phyloP scores from a whole-genome alignment of 768 basidiomycete genomes.

The Lactarius deliciosus region DNA sequence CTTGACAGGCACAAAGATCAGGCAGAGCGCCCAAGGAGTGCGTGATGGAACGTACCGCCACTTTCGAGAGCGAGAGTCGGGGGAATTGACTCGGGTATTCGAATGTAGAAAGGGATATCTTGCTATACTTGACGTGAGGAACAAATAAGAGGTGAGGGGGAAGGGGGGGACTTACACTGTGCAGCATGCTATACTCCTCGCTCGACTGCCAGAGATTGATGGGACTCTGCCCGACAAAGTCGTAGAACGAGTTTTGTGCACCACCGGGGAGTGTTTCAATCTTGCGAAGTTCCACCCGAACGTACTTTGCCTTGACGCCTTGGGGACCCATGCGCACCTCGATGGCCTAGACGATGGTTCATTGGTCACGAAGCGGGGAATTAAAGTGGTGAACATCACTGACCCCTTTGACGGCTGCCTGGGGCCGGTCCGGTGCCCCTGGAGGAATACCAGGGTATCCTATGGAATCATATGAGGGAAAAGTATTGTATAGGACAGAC shows the following conservation, averaged over 20 bases:
- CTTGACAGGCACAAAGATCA: conserved; percentile 37
- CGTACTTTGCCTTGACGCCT: conserved; percentile 89
- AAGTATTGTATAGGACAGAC: not conserved
- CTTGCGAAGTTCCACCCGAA: conserved; percentile 88
- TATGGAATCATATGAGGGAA: conserved; percentile 33
- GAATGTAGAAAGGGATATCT: conserved; percentile 88
- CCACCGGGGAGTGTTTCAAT: conserved; percentile 80
- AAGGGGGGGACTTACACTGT: conserved; percentile 50
- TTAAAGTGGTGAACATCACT: conserved; percentile 33
- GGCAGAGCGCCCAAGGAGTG: not conserved
- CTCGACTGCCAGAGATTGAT: conserved; percentile 79
- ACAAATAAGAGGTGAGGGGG: conserved; percentile 2
- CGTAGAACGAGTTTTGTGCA: conserved; percentile 67
- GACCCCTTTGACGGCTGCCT: conserved; percentile 85
- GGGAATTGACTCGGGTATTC: conserved; percentile 90
- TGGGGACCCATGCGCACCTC: conserved; percentile 76
- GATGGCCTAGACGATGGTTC: conserved; percentile 57
- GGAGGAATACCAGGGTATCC: conserved; percentile 90
- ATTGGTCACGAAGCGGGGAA: conserved; percentile 17
- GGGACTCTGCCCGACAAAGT: conserved; percentile 80
- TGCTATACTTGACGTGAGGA: conserved; percentile 45
- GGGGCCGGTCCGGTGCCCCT: conserved; percentile 68
- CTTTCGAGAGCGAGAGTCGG: conserved; percentile 80
- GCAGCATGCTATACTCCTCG: conserved; percentile 68
- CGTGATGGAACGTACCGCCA: conserved; percentile 48